Conservation (phyloP, 1,284 basidiomycete species). For the Mycosarcoma maydis region DNA sequence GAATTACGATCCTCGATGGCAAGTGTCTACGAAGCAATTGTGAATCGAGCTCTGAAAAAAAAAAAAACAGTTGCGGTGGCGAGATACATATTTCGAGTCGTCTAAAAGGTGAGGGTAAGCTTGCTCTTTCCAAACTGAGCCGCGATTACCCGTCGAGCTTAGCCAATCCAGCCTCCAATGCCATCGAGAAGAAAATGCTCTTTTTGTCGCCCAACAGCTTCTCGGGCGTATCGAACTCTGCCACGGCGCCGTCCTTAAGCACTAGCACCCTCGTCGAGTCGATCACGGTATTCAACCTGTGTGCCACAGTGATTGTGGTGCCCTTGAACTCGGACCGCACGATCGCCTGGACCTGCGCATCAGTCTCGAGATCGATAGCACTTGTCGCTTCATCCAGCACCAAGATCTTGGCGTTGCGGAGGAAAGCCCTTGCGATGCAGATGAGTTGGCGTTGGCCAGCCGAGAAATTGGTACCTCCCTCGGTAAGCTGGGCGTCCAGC, state of each 20-base stretch:
- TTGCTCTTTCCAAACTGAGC: too few species aligned
- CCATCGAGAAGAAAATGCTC: slow-evolving; percentile 64
- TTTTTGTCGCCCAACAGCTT: slow-evolving; percentile 73
- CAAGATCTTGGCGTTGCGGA: slow-evolving; percentile 77
- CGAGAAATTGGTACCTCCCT: slow-evolving; percentile 82
- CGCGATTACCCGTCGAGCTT: slow-evolving; percentile 28
- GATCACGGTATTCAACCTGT: slow-evolving; percentile 89
- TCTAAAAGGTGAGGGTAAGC: too few species aligned
- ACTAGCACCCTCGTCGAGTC: slow-evolving; percentile 86
- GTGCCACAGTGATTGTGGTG: slow-evolving; percentile 70
- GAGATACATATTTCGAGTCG: too few species aligned
- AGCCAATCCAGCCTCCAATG: slow-evolving; percentile 62
- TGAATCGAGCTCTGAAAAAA: too few species aligned
- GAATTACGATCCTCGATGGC: too few species aligned
- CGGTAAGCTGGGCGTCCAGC: slow-evolving; percentile 79
- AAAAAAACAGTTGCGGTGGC: too few species aligned
- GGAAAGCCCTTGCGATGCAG: slow-evolving; percentile 66
- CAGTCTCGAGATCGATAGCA: slow-evolving; percentile 83
- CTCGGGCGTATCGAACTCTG: slow-evolving; percentile 79
- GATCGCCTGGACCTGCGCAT: slow-evolving; percentile 82
- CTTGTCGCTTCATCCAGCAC: slow-evolving; percentile 84
- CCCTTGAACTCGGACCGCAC: slow-evolving; percentile 72
- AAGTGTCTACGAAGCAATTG: too few species aligned
- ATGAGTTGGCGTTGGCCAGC: slow-evolving; percentile 77
- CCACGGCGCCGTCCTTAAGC: slow-evolving; percentile 79